A percentile compares a stretch with the other conserved stretches of the same genome.
phyloP scores from a whole-genome alignment of 1,284 basidiomycete genomes.

The Malassezia equina region DNA sequence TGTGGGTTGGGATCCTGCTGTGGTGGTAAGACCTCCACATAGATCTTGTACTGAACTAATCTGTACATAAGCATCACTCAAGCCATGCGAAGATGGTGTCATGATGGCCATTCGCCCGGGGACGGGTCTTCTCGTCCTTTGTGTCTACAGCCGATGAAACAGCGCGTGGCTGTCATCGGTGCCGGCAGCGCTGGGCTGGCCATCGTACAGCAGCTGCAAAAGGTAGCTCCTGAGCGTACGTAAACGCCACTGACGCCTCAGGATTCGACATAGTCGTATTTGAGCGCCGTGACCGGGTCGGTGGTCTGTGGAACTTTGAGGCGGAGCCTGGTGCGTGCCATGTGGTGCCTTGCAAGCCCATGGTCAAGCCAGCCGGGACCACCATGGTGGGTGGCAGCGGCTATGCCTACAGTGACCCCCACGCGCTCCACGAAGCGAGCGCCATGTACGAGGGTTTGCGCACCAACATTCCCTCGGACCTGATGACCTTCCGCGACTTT shows the following conservation, averaged over 20 bases:
- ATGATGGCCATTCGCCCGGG: not conserved
- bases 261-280: slow-evolving; percentile 20
- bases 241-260: not conserved
- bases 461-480: slow-evolving; percentile 43
- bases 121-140: not conserved
- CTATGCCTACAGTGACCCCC: not conserved
- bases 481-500: slow-evolving; percentile 46
- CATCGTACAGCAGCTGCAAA: slow-evolving; percentile 48
- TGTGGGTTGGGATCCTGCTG: not conserved
- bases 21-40: not conserved
- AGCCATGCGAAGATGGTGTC: not conserved
- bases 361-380: slow-evolving; percentile 23
- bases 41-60: not conserved
- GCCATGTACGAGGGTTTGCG: slow-evolving; percentile 43
- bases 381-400: slow-evolving; percentile 10
- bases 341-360: slow-evolving; percentile 17
- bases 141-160: not conserved
- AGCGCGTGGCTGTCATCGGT: slow-evolving; percentile 3
- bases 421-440: slow-evolving; percentile 14
- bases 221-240: slow-evolving; percentile 4
- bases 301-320: slow-evolving; percentile 35
- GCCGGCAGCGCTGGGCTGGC: slow-evolving; percentile 27
- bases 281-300: slow-evolving; percentile 21
- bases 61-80: not conserved
- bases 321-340: slow-evolving; percentile 19